A percentile compares a stretch with the other conserved stretches of the same genome.
phyloP scores from a whole-genome alignment of 2,329 filamentous ascomycete genomes.

The Microsporum canis region DNA sequence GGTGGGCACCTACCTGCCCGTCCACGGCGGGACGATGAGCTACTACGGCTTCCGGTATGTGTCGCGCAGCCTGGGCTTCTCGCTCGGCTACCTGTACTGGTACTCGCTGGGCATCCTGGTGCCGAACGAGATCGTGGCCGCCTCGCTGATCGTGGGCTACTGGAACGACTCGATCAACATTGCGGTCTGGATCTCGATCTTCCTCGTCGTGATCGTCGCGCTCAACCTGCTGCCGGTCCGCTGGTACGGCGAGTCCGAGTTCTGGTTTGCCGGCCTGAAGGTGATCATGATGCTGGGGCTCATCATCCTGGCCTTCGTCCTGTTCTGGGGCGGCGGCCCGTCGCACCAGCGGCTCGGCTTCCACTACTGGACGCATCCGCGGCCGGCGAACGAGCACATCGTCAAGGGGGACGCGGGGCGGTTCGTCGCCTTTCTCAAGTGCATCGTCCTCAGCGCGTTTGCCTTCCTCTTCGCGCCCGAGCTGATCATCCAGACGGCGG shows the following conservation, averaged over 20 bases:
- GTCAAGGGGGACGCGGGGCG: conserved; percentile 38
- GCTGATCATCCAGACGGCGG: conserved; percentile 45
- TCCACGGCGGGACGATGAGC: conserved; percentile 35
- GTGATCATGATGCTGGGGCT: conserved; percentile 43
- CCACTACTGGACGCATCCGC: conserved; percentile 40
- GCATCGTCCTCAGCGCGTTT: conserved; percentile 42
- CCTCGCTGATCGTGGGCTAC: conserved; percentile 53
- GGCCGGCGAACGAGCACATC: conserved; percentile 40
- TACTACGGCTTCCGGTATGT: conserved; percentile 36
- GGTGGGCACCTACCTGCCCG: conserved; percentile 33
- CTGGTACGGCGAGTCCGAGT: conserved; percentile 45
- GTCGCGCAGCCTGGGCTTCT: conserved; percentile 32
- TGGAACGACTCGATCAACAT: conserved; percentile 41
- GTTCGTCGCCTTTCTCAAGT: conserved; percentile 43
- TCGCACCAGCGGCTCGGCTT: conserved; percentile 41
- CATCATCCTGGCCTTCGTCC: conserved; percentile 42
- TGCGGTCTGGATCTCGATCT: conserved; percentile 44
- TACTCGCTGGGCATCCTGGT: conserved; percentile 38
- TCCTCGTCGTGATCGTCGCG: conserved; percentile 47
- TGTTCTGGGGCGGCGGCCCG: conserved; percentile 48
- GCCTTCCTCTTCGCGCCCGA: conserved; percentile 47
- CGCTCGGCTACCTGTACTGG: conserved; percentile 39
- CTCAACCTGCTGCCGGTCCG: conserved; percentile 40
- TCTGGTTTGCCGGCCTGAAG: conserved; percentile 44
- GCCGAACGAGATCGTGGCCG: conserved; percentile 53